Percentiles rank a stretch among this genome's conserved stretches.
These are phyloP conservation scores for Aspergillus candidus DNA, from an alignment of 2,329 filamentous ascomycete genomes.

Conservation along the genomic window DNA sequence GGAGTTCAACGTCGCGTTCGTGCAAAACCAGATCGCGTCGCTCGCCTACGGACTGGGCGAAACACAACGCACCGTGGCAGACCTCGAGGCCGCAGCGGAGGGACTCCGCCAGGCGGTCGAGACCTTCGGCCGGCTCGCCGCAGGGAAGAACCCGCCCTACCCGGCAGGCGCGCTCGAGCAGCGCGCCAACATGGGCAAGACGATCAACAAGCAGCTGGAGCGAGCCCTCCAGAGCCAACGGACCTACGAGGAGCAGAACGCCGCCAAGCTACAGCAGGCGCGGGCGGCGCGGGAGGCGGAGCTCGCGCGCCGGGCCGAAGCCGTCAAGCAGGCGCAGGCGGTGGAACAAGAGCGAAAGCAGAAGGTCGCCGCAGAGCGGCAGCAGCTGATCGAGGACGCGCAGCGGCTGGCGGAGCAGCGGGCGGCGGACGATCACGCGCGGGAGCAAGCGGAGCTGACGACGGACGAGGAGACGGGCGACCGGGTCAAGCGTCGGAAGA, in stretches of 20 bases:
- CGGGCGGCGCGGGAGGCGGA: constrained; percentile 75
- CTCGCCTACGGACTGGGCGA: constrained; percentile 70
- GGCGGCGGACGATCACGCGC: constrained; percentile 61
- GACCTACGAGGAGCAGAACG: constrained; percentile 90
- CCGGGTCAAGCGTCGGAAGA: constrained; percentile 70
- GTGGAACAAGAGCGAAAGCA: constrained; percentile 67
- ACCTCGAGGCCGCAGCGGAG: constrained; percentile 71
- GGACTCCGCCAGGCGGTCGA: constrained; percentile 84
- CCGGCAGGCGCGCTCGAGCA: constrained; percentile 86
- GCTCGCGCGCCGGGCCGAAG: constrained; percentile 69
- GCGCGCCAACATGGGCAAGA: constrained; percentile 95
- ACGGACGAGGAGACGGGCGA: constrained; percentile 78
- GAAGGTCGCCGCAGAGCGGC: constrained; percentile 79
- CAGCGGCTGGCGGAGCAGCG: constrained; percentile 65
- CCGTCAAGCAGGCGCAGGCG: constrained; percentile 61
- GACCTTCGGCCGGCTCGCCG: constrained; percentile 54
- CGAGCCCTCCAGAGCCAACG: constrained; percentile 76
- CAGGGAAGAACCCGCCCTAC: constrained; percentile 68
- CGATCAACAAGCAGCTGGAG: constrained; percentile 85
- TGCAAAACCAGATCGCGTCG: constrained; percentile 88
- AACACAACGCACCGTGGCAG: constrained; percentile 67
- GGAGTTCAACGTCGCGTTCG: constrained; percentile 96
- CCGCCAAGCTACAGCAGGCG: constrained; percentile 76
- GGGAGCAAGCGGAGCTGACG: constrained; percentile 71
- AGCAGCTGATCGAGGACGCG: constrained; percentile 71